These are phyloP conservation scores for Globisporangium barbulae DNA, from an alignment of 352 stramenopile genomes.

Conservation along the genomic window DNA sequence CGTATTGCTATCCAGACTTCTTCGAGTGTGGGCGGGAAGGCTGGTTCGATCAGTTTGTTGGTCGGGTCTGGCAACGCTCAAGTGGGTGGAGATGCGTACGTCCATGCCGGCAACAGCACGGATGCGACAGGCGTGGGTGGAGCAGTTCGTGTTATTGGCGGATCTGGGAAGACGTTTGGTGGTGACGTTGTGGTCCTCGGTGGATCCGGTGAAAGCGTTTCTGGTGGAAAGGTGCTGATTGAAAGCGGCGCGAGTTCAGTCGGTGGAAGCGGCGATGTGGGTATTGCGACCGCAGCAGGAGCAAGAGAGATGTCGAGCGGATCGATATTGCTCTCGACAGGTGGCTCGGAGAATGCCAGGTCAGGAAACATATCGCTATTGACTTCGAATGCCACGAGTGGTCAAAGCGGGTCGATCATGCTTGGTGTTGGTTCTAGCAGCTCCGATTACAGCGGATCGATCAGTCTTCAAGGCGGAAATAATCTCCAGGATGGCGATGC, in stretches of 20 bases:
- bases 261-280: conserved; percentile 7
- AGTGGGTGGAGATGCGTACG: no score
- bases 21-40: no score
- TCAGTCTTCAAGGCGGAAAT: conserved; percentile 18
- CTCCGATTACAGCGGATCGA: conserved; percentile 11
- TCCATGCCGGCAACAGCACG: no score
- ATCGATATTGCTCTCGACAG: conserved; percentile 22
- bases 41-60: no score
- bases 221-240: not conserved
- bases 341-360: conserved; percentile 21
- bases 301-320: conserved; percentile 20
- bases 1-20: no score
- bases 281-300: conserved; percentile 10
- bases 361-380: conserved; percentile 20
- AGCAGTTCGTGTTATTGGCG: not conserved
- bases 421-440: conserved; percentile 18
- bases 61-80: no score
- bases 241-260: not conserved
- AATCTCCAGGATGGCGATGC: conserved; percentile 22
- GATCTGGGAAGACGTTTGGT: not conserved
- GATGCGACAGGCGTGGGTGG: not conserved
- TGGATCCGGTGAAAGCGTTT: not conserved
- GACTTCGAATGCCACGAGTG: conserved; percentile 20
- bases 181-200: not conserved
- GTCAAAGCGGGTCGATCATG: conserved; percentile 24